Evolutionary conservation across 2,329 filamentous ascomycete species (phyloP).

Genomic region (Bipolaris victoriae): DNA sequence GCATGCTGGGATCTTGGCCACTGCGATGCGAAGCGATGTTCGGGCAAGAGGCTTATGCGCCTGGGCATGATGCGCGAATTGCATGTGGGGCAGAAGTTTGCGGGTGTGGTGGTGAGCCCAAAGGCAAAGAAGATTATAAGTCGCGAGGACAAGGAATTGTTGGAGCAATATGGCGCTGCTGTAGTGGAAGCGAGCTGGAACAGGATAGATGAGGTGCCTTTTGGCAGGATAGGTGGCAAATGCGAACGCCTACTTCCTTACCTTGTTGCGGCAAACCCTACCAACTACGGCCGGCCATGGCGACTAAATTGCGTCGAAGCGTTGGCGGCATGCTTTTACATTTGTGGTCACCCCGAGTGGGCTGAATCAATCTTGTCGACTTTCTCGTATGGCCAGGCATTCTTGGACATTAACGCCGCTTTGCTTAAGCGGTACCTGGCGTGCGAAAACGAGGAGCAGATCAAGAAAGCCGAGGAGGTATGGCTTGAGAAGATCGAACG

Average conservation of each 20-base stretch:
- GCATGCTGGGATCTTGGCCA: slow-evolving; percentile 98
- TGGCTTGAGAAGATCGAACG: slow-evolving; percentile 91
- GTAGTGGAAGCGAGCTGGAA: slow-evolving; percentile 99
- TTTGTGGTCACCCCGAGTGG: slow-evolving; percentile 92
- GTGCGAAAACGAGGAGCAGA: slow-evolving; percentile 77
- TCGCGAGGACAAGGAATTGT: slow-evolving; percentile 77
- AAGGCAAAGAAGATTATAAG: slow-evolving; percentile 88
- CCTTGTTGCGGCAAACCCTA: slow-evolving; percentile 92
- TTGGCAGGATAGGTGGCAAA: slow-evolving; percentile 88
- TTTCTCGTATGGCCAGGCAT: slow-evolving; percentile 87
- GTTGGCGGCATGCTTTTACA: slow-evolving; percentile 87
- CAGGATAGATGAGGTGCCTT: slow-evolving; percentile 87
- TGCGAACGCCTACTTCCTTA: slow-evolving; percentile 87
- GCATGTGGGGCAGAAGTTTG: slow-evolving; percentile 87
- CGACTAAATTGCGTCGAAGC: slow-evolving; percentile 95
- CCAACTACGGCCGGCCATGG: slow-evolving; percentile 97
- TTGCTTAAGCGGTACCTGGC: slow-evolving; percentile 84
- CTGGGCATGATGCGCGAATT: slow-evolving; percentile 93
- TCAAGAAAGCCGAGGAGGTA: slow-evolving; percentile 83
- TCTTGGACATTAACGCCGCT: slow-evolving; percentile 86
- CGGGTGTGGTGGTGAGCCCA: slow-evolving; percentile 91
- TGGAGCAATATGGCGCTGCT: slow-evolving; percentile 89
- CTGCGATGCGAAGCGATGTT: slow-evolving; percentile 96
- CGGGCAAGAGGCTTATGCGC: slow-evolving; percentile 91
- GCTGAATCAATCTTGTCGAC: slow-evolving; percentile 80